A percentile compares a stretch with the other conserved stretches of the same genome.
These are phyloP conservation scores for Ceratocystis eucalypticola DNA, from an alignment of 2,329 filamentous ascomycete genomes.

Conservation along the genomic window DNA sequence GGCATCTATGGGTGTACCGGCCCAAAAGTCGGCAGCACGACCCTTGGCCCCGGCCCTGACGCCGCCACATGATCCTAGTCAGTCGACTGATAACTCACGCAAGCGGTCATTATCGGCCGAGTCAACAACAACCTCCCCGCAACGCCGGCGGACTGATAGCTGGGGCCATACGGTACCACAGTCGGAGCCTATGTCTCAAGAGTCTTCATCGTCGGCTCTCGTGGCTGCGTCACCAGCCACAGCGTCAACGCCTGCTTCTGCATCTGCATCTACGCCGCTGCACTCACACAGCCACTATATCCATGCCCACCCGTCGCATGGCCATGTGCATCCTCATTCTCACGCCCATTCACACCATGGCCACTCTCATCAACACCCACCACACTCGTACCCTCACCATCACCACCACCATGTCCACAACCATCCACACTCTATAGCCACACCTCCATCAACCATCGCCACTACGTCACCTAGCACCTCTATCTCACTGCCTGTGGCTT, in stretches of 20 bases:
- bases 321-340: neutral
- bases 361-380: neutral
- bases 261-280: neutral
- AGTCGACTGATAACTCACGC: neutral
- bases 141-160: conserved; percentile 13
- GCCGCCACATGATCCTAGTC: conserved; percentile 39
- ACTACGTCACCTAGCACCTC: conserved; percentile 12
- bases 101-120: conserved; percentile 14
- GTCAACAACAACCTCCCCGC: neutral
- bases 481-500: neutral
- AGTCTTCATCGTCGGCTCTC: neutral
- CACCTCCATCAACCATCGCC: conserved; percentile 11
- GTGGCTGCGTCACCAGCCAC: neutral
- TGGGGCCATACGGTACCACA: conserved; percentile 5
- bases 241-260: neutral
- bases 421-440: neutral
- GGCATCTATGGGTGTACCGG: neutral
- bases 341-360: neutral
- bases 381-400: neutral
- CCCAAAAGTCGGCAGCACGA: neutral
- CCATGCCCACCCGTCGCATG: neutral
- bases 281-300: neutral
- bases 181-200: neutral
- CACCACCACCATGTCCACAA: neutral
- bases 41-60: conserved; percentile 35